Base-by-base conservation (phyloP, 768 basidiomycete species). In the Panellus pusillus region DNA sequence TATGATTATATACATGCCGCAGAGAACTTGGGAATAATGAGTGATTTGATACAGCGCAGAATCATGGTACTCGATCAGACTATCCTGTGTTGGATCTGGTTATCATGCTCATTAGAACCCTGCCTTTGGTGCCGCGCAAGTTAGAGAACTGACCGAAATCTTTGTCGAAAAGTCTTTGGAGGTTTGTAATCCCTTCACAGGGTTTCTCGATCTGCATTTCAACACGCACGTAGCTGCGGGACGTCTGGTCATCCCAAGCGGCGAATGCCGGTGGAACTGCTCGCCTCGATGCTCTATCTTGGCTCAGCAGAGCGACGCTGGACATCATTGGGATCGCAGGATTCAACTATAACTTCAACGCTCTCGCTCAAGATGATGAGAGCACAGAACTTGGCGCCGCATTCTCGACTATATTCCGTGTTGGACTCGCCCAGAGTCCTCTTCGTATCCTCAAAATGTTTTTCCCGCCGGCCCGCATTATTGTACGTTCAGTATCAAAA, bases 401-500 rank as follows among this genome's bases (percentile, higher is more conserved):
- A 7, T 81, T 79, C 52, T 64, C 70, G n/a, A 61, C 72, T 38
- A 74, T 78, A 17, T 80, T 79, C 46, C 63, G 65, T 5, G 64
- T 73, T 6, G 69, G 73, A 31, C 67, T 64, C 5, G 63, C 69
- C 47, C 72, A 75, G 48, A 68, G 47, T 31, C 13, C 47, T 3
- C 12, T 74, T 7, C 52, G 62, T 14, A 7, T 70, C 4, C 35
- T 74, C 19, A 66, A 67, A 44, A 18, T 50, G 3, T 31, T 65
- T 29, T 42, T 75, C n/a, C 76, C 76, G 0, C 13, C 56, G 1
- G 53, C 75, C 28, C 65, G 65, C 8, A 2, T 52, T 17, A 65
- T 77, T 17, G 77, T 72, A 40, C 61, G 71, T 61, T 11, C 13
- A 19, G 17, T 7, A 12, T 37, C 36, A 37, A 24, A 24, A 24